Percentiles rank a stretch among this genome's conserved stretches.
Evolutionary conservation across 139 green algal genomes (phyloP).

Genomic region (Chlamydomonas asymmetrica): DNA sequence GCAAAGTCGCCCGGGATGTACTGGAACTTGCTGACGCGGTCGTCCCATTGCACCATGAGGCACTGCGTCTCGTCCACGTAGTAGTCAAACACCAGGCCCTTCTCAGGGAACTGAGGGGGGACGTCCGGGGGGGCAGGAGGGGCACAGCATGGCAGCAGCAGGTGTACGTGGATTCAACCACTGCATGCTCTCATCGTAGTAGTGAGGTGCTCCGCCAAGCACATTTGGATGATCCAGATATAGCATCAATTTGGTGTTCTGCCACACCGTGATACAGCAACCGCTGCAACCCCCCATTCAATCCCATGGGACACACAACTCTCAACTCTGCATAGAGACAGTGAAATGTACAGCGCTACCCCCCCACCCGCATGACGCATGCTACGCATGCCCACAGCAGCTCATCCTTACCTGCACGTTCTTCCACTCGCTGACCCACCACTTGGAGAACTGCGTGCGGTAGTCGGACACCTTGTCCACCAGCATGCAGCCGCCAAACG

Average conservation of each 20-base stretch:
- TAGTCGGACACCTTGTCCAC: conserved; percentile 86
- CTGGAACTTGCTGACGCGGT: conserved; percentile 52
- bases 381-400: too few species aligned
- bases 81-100: conserved; percentile 90
- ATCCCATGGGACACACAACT: too few species aligned
- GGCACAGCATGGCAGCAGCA: conserved; percentile 10
- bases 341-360: too few species aligned
- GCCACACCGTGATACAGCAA: too few species aligned
- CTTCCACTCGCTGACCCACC: conserved; percentile 84
- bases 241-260: too few species aligned
- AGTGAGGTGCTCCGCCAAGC: too few species aligned
- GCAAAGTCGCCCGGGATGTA: conserved; percentile 56
- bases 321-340: too few species aligned
- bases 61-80: conserved; percentile 76
- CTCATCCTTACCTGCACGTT: conserved; percentile 1
- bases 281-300: too few species aligned
- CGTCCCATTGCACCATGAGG: conserved; percentile 78
- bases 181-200: conserved; percentile 14
- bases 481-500: conserved; percentile 88
- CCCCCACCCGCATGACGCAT: too few species aligned
- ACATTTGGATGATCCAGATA: too few species aligned
- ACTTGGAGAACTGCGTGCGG: conserved; percentile 84
- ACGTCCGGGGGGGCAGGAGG: conserved; percentile 33
- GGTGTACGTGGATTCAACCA: not conserved
- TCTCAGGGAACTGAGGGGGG: conserved; percentile 71